These are phyloP conservation scores for Fonsecaea multimorphosa DNA, from an alignment of 2,329 filamentous ascomycete genomes.

Conservation along the genomic window DNA sequence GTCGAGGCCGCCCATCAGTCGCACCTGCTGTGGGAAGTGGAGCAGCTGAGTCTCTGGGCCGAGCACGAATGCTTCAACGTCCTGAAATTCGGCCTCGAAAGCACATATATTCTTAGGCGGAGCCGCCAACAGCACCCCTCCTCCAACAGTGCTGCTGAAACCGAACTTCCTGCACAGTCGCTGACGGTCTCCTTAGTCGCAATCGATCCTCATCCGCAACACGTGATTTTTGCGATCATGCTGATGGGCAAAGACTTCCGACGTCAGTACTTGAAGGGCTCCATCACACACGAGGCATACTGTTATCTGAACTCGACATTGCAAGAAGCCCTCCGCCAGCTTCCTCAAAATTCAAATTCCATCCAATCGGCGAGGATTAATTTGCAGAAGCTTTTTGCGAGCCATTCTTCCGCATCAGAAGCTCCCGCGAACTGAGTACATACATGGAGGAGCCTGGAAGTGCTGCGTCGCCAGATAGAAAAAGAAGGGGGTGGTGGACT, in stretches of 20 bases:
- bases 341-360: conserved; percentile 42
- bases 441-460: too few relatives aligned
- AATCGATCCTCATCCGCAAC: conserved; percentile 44
- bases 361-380: conserved; percentile 27
- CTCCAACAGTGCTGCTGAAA: neutral
- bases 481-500: too few relatives aligned
- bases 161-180: neutral
- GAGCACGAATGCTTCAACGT: conserved; percentile 40
- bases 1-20: conserved; percentile 38
- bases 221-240: conserved; percentile 41
- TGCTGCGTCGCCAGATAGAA: too few relatives aligned
- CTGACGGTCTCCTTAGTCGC: conserved; percentile 39
- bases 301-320: conserved; percentile 38
- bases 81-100: conserved; percentile 42
- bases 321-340: conserved; percentile 37
- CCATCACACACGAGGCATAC: conserved; percentile 37
- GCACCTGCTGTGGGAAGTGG: conserved; percentile 39
- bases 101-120: conserved; percentile 38
- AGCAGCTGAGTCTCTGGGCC: conserved; percentile 34
- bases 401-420: too few relatives aligned
- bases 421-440: too few relatives aligned
- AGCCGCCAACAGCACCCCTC: conserved; percentile 2
- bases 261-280: conserved; percentile 37
- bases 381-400: neutral
- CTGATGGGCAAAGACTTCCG: conserved; percentile 40